Percentiles rank a stretch among this genome's conserved stretches.
phyloP scores from a whole-genome alignment of 2,329 filamentous ascomycete species.

The Aspergillus nomiae region DNA sequence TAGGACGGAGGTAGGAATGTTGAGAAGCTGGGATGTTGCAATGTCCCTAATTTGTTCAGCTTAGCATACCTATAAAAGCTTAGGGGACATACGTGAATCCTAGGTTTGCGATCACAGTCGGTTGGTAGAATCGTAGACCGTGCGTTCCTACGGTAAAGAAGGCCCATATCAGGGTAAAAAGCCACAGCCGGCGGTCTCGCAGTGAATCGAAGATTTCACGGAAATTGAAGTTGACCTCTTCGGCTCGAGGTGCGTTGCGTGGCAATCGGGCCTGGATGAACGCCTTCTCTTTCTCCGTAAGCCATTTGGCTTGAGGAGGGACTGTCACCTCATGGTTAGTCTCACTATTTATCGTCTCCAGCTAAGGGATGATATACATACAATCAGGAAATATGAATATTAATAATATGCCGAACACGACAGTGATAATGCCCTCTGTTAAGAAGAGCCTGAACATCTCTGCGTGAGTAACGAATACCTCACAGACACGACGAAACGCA shows the following conservation, averaged over 20 bases:
- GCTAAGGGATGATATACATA: slow-evolving; percentile 19
- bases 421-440: slow-evolving; percentile 24
- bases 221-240: slow-evolving; percentile 44
- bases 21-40: slow-evolving; percentile 52
- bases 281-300: slow-evolving; percentile 49
- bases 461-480: background rate
- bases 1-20: slow-evolving; percentile 50
- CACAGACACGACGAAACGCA: background rate
- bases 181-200: slow-evolving; percentile 46
- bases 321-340: slow-evolving; percentile 28
- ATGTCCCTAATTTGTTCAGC: slow-evolving; percentile 38
- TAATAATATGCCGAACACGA: slow-evolving; percentile 20
- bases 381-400: slow-evolving; percentile 53
- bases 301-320: slow-evolving; percentile 48
- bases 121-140: slow-evolving; percentile 48
- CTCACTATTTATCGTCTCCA: background rate
- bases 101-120: slow-evolving; percentile 44
- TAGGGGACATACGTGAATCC: slow-evolving; percentile 42
- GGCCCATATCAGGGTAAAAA: slow-evolving; percentile 51
- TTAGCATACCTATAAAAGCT: background rate
- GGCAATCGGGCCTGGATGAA: slow-evolving; percentile 53
- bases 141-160: slow-evolving; percentile 50
- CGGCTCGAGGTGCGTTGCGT: slow-evolving; percentile 43
- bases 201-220: slow-evolving; percentile 43
- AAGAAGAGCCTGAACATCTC: slow-evolving; percentile 22